phyloP scores from a whole-genome alignment of 2,329 filamentous ascomycete genomes.

The Ceratocystiopsis minuta region DNA sequence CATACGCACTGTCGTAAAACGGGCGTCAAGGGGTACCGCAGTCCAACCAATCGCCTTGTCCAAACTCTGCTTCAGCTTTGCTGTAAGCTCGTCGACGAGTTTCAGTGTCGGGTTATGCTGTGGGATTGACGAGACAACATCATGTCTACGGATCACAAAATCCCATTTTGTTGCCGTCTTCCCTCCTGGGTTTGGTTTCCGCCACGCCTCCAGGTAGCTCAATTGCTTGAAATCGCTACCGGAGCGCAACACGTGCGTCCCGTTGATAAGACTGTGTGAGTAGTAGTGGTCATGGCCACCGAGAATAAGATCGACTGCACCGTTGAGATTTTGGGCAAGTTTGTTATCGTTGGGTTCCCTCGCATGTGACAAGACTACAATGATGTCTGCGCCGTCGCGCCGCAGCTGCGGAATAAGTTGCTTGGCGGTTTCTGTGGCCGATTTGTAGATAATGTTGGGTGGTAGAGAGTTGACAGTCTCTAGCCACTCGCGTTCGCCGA shows the following conservation, averaged over 20 bases:
- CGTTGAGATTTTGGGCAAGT: conserved; percentile 54
- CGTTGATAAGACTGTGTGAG: conserved; percentile 56
- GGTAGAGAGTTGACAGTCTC: conserved; percentile 77
- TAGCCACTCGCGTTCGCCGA: conserved; percentile 78
- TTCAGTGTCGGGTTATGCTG: conserved; percentile 42
- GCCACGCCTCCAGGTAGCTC: conserved; percentile 66
- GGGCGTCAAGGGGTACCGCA: conserved; percentile 62
- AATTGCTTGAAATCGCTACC: conserved; percentile 87
- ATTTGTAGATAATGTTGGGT: conserved; percentile 65
- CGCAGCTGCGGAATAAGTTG: conserved; percentile 58
- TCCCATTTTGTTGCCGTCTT: conserved; percentile 38
- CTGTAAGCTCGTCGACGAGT: conserved; percentile 51
- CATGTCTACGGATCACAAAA: conserved; percentile 57
- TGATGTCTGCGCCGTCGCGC: conserved; percentile 60
- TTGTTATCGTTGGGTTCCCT: conserved; percentile 82
- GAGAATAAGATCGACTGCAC: conserved; percentile 66
- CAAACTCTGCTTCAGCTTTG: conserved; percentile 55
- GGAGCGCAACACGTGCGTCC: conserved; percentile 68
- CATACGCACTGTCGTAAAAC: conserved; percentile 65
- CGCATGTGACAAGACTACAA: conserved; percentile 71
- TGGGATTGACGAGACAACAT: conserved; percentile 50
- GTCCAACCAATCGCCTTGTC: conserved; percentile 76
- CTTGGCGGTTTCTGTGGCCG: conserved; percentile 55
- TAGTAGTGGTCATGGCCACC: conserved; percentile 89
- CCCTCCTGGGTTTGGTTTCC: conserved; percentile 22